These are phyloP conservation scores for Boletellus ananiceps DNA, from an alignment of 768 basidiomycete genomes.

Conservation along the genomic window DNA sequence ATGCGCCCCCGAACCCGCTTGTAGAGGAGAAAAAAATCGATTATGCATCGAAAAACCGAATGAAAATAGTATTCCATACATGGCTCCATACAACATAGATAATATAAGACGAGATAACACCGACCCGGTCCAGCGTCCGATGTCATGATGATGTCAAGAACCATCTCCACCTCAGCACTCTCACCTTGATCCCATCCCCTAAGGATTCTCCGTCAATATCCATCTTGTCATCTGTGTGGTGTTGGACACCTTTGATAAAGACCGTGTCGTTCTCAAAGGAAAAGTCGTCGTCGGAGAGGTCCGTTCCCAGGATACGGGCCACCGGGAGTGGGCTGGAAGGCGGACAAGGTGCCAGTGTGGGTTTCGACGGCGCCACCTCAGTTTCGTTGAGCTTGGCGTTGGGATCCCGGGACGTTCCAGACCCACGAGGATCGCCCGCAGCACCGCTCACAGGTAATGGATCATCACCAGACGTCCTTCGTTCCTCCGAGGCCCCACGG, in stretches of 20 bases:
- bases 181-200: slow-evolving; percentile 15
- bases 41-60: slow-evolving; percentile 1
- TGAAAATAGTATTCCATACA: slow-evolving; percentile 9
- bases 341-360: neutral
- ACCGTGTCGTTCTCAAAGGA: slow-evolving; percentile 20
- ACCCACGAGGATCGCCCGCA: slow-evolving; percentile 4
- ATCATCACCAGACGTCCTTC: neutral
- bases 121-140: neutral
- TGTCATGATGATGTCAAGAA: slow-evolving; percentile 2
- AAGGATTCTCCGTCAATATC: slow-evolving; percentile 6
- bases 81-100: slow-evolving; percentile 13
- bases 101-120: slow-evolving; percentile 9
- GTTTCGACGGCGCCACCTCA: neutral
- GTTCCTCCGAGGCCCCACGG: neutral
- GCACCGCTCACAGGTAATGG: neutral
- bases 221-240: slow-evolving; percentile 10
- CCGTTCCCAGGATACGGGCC: slow-evolving; percentile 11
- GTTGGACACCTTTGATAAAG: slow-evolving; percentile 7
- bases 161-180: slow-evolving; percentile 30
- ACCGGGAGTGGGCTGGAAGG: neutral
- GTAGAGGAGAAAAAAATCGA: neutral
- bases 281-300: slow-evolving; percentile 21
- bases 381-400: slow-evolving; percentile 1
- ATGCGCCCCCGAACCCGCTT: too few relatives aligned
- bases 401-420: neutral